Conservation (phyloP, 805 yeast species). For the Wickerhamomyces tratensis region DNA sequence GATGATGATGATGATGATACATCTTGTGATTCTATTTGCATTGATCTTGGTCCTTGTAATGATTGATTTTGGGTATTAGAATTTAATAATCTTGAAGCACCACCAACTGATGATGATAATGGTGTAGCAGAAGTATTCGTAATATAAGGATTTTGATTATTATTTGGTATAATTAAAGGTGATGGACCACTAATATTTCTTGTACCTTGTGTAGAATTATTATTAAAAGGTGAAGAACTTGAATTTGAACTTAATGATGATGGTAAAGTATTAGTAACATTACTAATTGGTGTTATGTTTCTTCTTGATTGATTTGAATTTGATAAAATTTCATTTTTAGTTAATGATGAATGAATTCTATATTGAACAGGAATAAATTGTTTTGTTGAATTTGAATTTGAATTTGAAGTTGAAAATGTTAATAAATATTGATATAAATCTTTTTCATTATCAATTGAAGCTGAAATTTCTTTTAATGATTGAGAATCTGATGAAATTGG, state of each 20-base stretch:
- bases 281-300: constrained; percentile 11
- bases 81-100: constrained; percentile 3
- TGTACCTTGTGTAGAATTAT: too few relatives aligned
- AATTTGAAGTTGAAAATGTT: constrained; percentile 27
- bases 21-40: constrained; percentile 4
- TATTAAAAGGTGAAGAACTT: too few relatives aligned
- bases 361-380: constrained; percentile 60
- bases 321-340: constrained; percentile 17
- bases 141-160: background rate
- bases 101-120: constrained; percentile 2
- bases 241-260: too few relatives aligned
- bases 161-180: constrained; percentile 6
- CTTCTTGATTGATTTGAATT: constrained; percentile 21
- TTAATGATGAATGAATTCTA: constrained; percentile 58
- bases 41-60: constrained; percentile 19
- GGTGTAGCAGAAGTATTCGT: too few relatives aligned
- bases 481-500: constrained; percentile 52
- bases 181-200: too few relatives aligned
- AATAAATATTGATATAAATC: constrained; percentile 67
- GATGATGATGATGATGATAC: constrained; percentile 3
- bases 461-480: constrained; percentile 71
- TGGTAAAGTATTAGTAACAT: background rate
- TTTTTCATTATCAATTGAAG: constrained; percentile 72
- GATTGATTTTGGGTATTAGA: background rate
- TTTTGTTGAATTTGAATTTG: constrained; percentile 26